phyloP scores from a whole-genome alignment of 2,329 filamentous ascomycete genomes.

The Fusarium redolens region DNA sequence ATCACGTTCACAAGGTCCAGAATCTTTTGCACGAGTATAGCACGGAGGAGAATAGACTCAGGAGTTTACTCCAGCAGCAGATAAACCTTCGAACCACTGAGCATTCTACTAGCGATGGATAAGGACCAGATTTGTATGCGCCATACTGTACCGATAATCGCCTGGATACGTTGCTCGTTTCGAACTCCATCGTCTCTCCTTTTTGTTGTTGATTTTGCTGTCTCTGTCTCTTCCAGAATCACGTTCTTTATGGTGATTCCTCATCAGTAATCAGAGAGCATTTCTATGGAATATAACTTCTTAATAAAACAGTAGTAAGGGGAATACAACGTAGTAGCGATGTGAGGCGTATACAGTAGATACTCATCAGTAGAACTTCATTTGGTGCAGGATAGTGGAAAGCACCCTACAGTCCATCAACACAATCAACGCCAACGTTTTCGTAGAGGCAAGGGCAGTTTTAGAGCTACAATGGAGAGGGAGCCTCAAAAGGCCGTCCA shows the following conservation, averaged over 20 bases:
- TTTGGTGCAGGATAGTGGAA: neutral
- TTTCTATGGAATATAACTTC: neutral
- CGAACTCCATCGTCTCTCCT: neutral
- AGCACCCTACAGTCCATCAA: neutral
- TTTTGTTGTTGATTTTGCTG: neutral
- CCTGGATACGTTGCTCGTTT: neutral
- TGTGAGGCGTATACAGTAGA: neutral
- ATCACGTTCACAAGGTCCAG: neutral
- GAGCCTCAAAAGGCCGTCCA: neutral
- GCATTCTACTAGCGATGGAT: neutral
- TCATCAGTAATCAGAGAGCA: neutral
- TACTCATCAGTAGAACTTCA: neutral
- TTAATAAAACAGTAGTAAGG: neutral
- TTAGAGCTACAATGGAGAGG: neutral
- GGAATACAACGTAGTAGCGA: neutral
- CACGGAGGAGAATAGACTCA: neutral
- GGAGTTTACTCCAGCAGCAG: neutral
- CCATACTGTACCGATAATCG: neutral
- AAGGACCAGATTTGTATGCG: neutral
- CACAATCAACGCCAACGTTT: neutral
- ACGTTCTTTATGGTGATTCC: neutral
- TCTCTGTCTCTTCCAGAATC: neutral
- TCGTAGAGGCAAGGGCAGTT: neutral
- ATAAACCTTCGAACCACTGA: neutral
- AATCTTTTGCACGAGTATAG: neutral